Conservation (phyloP, 176 grass and related monocot species). For the Oryza glumipatula region DNA sequence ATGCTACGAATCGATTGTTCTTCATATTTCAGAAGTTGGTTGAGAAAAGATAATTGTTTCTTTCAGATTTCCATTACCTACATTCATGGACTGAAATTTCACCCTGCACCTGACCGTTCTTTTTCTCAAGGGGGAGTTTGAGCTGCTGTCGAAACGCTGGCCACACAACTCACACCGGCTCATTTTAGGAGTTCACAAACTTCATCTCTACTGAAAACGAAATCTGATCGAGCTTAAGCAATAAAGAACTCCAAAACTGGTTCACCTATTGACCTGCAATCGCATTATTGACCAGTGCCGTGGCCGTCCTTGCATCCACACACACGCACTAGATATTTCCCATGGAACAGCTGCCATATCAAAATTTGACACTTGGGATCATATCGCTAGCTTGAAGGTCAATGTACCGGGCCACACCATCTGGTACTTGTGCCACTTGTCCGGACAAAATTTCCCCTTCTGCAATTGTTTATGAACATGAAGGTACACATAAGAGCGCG, state of each 20-base stretch:
- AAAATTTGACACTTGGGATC: conserved; percentile 23
- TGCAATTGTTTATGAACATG: conserved; percentile 37
- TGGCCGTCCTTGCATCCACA: conserved; percentile 40
- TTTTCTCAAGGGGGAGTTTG: neutral
- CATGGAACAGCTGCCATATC: conserved; percentile 32
- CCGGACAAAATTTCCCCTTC: neutral
- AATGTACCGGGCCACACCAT: neutral
- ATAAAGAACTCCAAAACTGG: neutral
- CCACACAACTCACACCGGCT: neutral
- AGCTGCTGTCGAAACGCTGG: neutral
- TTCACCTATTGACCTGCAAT: neutral
- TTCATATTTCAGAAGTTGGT: neutral
- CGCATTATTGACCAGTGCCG: conserved; percentile 17
- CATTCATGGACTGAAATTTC: neutral
- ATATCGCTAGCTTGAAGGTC: conserved; percentile 23
- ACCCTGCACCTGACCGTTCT: neutral
- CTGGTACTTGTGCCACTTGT: conserved; percentile 38
- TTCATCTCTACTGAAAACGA: conserved; percentile 33
- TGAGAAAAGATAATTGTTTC: neutral
- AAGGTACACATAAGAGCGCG: neutral
- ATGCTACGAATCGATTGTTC: neutral
- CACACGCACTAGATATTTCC: conserved; percentile 34
- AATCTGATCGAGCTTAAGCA: neutral
- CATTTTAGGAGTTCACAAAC: conserved; percentile 28
- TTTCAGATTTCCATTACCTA: neutral